Evolutionary conservation across 805 yeast genomes (phyloP), one percentile per base, ranked within the genome.

Genomic region (Scheffersomyces amazonensis): DNA sequence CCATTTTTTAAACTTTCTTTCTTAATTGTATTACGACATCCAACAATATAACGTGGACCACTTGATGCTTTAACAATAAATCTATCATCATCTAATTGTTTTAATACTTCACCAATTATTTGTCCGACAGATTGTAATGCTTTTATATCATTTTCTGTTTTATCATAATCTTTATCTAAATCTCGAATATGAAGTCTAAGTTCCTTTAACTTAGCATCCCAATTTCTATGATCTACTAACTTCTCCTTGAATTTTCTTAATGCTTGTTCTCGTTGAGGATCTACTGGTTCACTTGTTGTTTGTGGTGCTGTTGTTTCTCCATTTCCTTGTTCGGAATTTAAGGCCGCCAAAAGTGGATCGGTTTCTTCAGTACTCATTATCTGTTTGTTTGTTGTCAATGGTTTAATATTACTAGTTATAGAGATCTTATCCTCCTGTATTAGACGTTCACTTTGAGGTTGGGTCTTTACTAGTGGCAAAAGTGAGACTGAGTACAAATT

Each of bases 41-140:
- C 98, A 35, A 93, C 99, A 50, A 93, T 93, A 61, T 93, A 93
- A 56, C 99, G 78, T 31, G 99, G 99, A 3, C 99, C 99, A 32
- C 93, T 84, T 11, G 95, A 85, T 2, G 98, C 97, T 69, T 91
- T 91, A 35, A 93, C 98, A 48, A 91, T 91, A 60, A 82, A 93
- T 52, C 96, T 75, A 59, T 93, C 99, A 36, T 87, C 96, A 46
- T 91, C 96, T 53, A 93, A 73, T 61, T 89, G 96, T 62, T 93
- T 93, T 68, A 93, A 77, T 20, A 93, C 95, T 64, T 93, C 99
- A 40, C 99, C 99, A 49, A 93, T 86, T 56, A 93, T 81, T 65
- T 93, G 99, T 3, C 99, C 99, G 45, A 93, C 96, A 47, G 95
- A 83, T 65, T 93, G 99, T 48, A 93, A 73, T 13, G 98, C 98